Evolutionary conservation across 2,329 filamentous ascomycete genomes (phyloP).

Genomic region (Neospermospora avenae): DNA sequence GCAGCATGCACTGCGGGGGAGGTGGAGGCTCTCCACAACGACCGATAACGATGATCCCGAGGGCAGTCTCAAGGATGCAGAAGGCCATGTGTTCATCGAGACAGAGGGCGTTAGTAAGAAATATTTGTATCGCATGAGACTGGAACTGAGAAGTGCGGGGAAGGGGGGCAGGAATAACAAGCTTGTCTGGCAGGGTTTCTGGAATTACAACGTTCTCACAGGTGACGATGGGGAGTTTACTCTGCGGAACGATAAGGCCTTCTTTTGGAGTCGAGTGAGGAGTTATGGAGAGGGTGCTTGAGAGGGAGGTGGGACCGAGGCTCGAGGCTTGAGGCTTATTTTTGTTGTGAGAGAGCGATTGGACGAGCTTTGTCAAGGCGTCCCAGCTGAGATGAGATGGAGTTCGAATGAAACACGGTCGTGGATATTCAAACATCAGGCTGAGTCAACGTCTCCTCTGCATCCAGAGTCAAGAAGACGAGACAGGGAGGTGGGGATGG

Average conservation of each 20-base stretch:
- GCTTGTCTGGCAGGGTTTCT: constrained; percentile 83
- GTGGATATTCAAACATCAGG: too few species aligned
- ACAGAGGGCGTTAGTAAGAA: constrained; percentile 76
- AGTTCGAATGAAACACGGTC: not conserved
- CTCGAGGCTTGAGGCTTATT: too few species aligned
- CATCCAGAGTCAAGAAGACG: too few species aligned
- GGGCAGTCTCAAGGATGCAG: constrained; percentile 42
- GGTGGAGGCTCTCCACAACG: constrained; percentile 55
- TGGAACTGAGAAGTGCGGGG: constrained; percentile 64
- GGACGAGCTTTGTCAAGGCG: too few species aligned
- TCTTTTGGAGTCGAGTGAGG: constrained; percentile 64
- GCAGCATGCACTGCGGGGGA: constrained; percentile 62
- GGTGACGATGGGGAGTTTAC: constrained; percentile 87
- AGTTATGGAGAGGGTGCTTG: constrained; percentile 51
- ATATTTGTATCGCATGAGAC: constrained; percentile 82
- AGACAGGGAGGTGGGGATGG: too few species aligned
- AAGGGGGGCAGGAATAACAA: constrained; percentile 76
- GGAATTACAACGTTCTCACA: constrained; percentile 84
- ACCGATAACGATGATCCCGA: constrained; percentile 32
- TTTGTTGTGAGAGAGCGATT: too few species aligned
- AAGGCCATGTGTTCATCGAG: constrained; percentile 75
- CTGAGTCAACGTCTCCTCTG: too few species aligned
- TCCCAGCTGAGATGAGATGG: not conserved
- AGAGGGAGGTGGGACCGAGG: too few species aligned
- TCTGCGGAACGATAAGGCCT: constrained; percentile 61